phyloP scores from a whole-genome alignment of 2,329 filamentous ascomycete genomes.

The Cladosporium oxysporum region DNA sequence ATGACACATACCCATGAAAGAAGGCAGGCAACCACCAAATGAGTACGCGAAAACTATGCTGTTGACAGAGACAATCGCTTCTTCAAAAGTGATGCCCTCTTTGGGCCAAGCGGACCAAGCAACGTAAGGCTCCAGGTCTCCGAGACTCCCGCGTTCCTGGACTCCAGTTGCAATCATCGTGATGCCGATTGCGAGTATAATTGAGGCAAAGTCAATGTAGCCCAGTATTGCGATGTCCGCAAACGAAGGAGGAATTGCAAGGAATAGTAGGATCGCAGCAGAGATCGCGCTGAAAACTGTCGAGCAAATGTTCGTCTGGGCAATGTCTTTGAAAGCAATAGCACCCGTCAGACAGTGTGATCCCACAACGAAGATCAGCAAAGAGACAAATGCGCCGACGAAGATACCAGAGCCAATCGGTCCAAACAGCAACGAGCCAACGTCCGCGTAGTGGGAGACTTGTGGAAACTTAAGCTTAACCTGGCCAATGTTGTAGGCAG shows the following conservation, averaged over 20 bases:
- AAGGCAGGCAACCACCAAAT: slow-evolving; percentile 60
- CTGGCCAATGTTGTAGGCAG: slow-evolving; percentile 16
- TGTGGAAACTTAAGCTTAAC: slow-evolving; percentile 13
- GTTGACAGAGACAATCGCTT: slow-evolving; percentile 62
- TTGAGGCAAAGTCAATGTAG: slow-evolving; percentile 17
- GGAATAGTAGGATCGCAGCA: slow-evolving; percentile 10
- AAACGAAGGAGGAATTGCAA: slow-evolving; percentile 15
- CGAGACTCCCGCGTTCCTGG: slow-evolving; percentile 6
- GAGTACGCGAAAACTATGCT: slow-evolving; percentile 68
- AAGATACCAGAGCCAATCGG: slow-evolving; percentile 8
- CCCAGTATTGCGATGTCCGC: slow-evolving; percentile 14
- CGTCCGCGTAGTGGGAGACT: slow-evolving; percentile 16
- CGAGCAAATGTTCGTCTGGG: slow-evolving; percentile 12
- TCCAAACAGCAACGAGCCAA: slow-evolving; percentile 15
- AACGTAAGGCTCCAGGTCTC: slow-evolving; percentile 16
- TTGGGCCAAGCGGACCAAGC: slow-evolving; percentile 33
- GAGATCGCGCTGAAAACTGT: slow-evolving; percentile 15
- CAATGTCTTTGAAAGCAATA: slow-evolving; percentile 16
- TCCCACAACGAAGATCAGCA: slow-evolving; percentile 19
- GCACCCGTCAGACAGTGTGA: slow-evolving; percentile 17
- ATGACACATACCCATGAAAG: slow-evolving; percentile 51
- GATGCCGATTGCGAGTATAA: slow-evolving; percentile 16
- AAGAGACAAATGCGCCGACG: slow-evolving; percentile 9
- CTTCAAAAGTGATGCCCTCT: slow-evolving; percentile 42
- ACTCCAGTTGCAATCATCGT: slow-evolving; percentile 18